phyloP scores from a whole-genome alignment of 2,329 filamentous ascomycete genomes.

The Claviceps sorghi region DNA sequence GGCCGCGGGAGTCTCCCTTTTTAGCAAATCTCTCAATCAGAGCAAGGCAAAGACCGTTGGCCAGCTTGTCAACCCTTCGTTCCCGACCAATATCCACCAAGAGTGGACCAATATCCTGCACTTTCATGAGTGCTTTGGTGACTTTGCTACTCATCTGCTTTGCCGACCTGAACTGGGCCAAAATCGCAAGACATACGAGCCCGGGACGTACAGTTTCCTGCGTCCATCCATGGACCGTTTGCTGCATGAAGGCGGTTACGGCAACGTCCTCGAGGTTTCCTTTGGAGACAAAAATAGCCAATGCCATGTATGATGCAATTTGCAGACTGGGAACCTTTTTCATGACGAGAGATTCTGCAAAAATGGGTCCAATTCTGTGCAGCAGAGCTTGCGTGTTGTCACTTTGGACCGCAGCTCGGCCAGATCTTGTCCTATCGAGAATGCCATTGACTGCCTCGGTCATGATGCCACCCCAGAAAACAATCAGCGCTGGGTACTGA shows the following conservation, averaged over 20 bases:
- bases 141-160: slow-evolving; percentile 56
- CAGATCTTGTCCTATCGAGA: slow-evolving; percentile 62
- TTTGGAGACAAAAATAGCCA: slow-evolving; percentile 74
- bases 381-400: slow-evolving; percentile 72
- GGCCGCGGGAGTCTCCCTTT: slow-evolving; percentile 41
- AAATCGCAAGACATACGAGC: slow-evolving; percentile 63
- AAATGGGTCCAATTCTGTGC: slow-evolving; percentile 47
- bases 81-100: slow-evolving; percentile 48
- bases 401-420: slow-evolving; percentile 58
- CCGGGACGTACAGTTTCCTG: slow-evolving; percentile 57
- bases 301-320: slow-evolving; percentile 81
- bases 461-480: slow-evolving; percentile 83
- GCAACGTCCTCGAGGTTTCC: slow-evolving; percentile 63
- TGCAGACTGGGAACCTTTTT: slow-evolving; percentile 65
- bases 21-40: slow-evolving; percentile 47
- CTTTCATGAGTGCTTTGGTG: slow-evolving; percentile 51
- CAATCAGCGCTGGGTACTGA: slow-evolving; percentile 62
- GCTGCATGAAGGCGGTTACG: slow-evolving; percentile 80
- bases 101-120: slow-evolving; percentile 43
- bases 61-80: slow-evolving; percentile 55
- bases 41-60: slow-evolving; percentile 56
- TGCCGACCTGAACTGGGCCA: slow-evolving; percentile 65
- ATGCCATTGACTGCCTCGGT: slow-evolving; percentile 75
- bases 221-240: slow-evolving; percentile 64
- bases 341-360: slow-evolving; percentile 66